Evolutionary conservation across 2,329 filamentous ascomycete genomes (phyloP).

Genomic region (Epichloe sp.): DNA sequence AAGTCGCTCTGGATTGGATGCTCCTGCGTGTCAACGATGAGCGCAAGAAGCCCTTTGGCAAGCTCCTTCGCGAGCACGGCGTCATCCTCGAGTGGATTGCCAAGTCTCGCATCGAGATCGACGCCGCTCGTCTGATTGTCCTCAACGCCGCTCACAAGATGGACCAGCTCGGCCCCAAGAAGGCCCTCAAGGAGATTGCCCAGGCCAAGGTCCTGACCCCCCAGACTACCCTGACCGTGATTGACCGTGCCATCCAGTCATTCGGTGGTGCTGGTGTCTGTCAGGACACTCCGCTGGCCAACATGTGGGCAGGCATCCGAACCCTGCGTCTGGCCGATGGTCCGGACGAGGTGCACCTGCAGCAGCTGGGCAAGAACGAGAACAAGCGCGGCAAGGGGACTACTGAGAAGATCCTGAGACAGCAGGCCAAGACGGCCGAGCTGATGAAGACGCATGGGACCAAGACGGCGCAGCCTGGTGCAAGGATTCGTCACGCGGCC

Average conservation of each 20-base stretch:
- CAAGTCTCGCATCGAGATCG: constrained; percentile 83
- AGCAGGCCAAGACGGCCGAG: constrained; percentile 51
- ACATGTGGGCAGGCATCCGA: constrained; percentile 67
- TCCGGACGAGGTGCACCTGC: constrained; percentile 86
- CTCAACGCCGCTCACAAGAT: constrained; percentile 94
- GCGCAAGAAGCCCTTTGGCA: constrained; percentile 80
- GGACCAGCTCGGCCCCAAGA: constrained; percentile 78
- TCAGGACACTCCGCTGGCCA: constrained; percentile 86
- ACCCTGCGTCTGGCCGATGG: constrained; percentile 84
- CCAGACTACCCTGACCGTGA: constrained; percentile 66
- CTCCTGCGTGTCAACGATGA: constrained; percentile 89
- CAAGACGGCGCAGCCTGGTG: constrained; percentile 34
- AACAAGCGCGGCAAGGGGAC: constrained; percentile 54
- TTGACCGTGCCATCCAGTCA: constrained; percentile 87
- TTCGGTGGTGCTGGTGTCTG: constrained; percentile 84
- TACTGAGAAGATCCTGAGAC: constrained; percentile 47
- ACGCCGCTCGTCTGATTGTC: constrained; percentile 77
- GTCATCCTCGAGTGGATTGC: constrained; percentile 94
- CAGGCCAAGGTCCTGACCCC: constrained; percentile 90
- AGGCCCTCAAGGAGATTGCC: constrained; percentile 83
- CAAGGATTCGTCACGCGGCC: constrained; percentile 33
- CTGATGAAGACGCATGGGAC: constrained; percentile 48
- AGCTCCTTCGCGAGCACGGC: constrained; percentile 75
- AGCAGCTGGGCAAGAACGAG: constrained; percentile 71
- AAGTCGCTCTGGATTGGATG: constrained; percentile 89